Percentiles rank a stretch among this genome's conserved stretches.
Evolutionary conservation across 2,329 filamentous ascomycete species (phyloP).

Genomic region (Tolypocladium inflatum): DNA sequence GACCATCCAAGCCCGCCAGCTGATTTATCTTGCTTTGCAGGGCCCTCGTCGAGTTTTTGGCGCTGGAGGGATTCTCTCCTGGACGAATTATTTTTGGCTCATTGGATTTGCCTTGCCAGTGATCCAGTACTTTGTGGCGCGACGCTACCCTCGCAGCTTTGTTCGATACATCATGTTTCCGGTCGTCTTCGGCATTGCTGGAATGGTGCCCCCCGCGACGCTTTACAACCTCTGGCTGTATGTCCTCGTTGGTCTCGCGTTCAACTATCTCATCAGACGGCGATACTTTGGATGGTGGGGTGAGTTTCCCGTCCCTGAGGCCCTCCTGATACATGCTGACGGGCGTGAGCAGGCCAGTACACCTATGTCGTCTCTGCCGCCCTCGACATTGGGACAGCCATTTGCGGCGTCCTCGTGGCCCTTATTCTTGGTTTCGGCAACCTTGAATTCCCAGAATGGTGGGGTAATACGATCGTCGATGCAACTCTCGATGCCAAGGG

Average conservation of each 20-base stretch:
- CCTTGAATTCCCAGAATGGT: conserved; percentile 37
- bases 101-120: conserved; percentile 39
- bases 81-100: conserved; percentile 46
- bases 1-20: neutral
- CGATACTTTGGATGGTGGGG: conserved; percentile 46
- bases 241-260: conserved; percentile 43
- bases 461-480: conserved; percentile 24
- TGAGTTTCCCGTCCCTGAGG: conserved; percentile 16
- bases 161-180: conserved; percentile 43
- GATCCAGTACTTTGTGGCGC: conserved; percentile 37
- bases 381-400: conserved; percentile 45
- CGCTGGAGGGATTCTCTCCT: conserved; percentile 30
- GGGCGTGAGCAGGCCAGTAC: conserved; percentile 22
- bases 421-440: conserved; percentile 36
- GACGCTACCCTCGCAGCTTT: conserved; percentile 33
- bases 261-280: conserved; percentile 42
- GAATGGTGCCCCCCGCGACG: conserved; percentile 44
- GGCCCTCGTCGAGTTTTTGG: conserved; percentile 27
- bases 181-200: conserved; percentile 40
- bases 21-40: neutral
- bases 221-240: conserved; percentile 45
- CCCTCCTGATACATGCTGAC: neutral
- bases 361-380: conserved; percentile 51
- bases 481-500: conserved; percentile 20
- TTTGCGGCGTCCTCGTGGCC: conserved; percentile 43